Evolutionary conservation across 1,284 basidiomycete species (phyloP).

Genomic region (Apiotrichum brassicae): DNA sequence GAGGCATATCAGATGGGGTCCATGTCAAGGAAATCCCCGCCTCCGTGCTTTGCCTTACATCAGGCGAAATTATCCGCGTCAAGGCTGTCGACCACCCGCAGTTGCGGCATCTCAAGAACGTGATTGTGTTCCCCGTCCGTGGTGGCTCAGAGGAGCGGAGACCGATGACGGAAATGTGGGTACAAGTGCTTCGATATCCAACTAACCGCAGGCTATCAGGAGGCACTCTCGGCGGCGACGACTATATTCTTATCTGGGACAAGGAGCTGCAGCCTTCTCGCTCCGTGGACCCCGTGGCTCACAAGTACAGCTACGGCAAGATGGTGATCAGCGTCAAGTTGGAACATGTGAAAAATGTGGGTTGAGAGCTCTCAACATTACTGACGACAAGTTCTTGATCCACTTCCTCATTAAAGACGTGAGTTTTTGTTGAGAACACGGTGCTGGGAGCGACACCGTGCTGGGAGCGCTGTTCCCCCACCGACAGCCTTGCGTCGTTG

Average conservation of each 20-base stretch:
- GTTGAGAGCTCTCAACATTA: too few relatives aligned
- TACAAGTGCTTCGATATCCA: not conserved
- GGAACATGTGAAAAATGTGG: slow-evolving; percentile 18
- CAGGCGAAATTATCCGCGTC: slow-evolving; percentile 25
- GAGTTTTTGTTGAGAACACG: too few relatives aligned
- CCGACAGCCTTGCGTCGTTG: too few relatives aligned
- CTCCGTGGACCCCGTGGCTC: slow-evolving; percentile 13
- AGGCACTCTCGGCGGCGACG: slow-evolving; percentile 28
- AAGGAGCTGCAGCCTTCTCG: slow-evolving; percentile 12
- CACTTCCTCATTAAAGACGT: too few relatives aligned
- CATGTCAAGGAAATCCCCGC: too few relatives aligned
- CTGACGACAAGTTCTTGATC: too few relatives aligned
- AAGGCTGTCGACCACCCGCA: slow-evolving; percentile 21
- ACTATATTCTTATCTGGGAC: slow-evolving; percentile 32
- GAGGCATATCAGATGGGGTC: too few relatives aligned
- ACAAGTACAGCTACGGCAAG: slow-evolving; percentile 9
- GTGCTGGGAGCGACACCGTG: too few relatives aligned
- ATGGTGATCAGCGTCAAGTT: slow-evolving; percentile 17
- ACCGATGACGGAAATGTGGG: slow-evolving; percentile 22
- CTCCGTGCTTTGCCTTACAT: not conserved
- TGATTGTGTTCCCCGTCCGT: slow-evolving; percentile 27
- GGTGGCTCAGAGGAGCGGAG: slow-evolving; percentile 6
- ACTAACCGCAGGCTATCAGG: slow-evolving; percentile 18
- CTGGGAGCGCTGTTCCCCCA: too few relatives aligned
- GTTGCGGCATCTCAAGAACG: slow-evolving; percentile 25